These are phyloP conservation scores for Malassezia slooffiae DNA, from an alignment of 1,284 basidiomycete species.

Conservation along the genomic window DNA sequence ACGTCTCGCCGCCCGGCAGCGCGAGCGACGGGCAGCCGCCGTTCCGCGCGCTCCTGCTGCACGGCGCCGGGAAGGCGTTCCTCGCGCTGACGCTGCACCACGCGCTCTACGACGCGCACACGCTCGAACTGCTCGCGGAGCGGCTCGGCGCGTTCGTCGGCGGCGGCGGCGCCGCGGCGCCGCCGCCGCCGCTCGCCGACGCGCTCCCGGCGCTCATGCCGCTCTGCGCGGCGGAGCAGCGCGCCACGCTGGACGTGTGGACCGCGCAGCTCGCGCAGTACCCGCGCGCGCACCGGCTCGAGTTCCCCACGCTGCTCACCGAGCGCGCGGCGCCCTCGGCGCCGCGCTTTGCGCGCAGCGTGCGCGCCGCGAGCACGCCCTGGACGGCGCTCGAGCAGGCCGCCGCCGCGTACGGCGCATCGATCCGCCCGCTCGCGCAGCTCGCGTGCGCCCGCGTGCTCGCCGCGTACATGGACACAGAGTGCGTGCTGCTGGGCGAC, in stretches of 20 bases:
- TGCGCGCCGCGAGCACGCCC: not conserved
- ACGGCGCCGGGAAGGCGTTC: slow-evolving; percentile 6
- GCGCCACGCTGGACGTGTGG: slow-evolving; percentile 16
- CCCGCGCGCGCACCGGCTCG: slow-evolving; percentile 13
- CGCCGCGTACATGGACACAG: slow-evolving; percentile 33
- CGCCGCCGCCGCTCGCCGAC: slow-evolving; percentile 12
- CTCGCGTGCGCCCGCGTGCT: slow-evolving; percentile 44
- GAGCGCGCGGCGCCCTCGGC: slow-evolving; percentile 1
- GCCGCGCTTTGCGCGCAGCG: slow-evolving; percentile 1
- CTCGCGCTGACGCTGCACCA: slow-evolving; percentile 28
- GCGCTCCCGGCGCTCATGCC: slow-evolving; percentile 28
- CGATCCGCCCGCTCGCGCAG: slow-evolving; percentile 43
- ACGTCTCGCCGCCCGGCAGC: not conserved
- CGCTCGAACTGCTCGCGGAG: slow-evolving; percentile 25
- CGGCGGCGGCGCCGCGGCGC: not conserved
- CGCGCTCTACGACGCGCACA: slow-evolving; percentile 33
- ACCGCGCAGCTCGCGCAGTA: slow-evolving; percentile 15
- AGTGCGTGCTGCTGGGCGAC: slow-evolving; percentile 37
- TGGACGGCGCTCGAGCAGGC: slow-evolving; percentile 23
- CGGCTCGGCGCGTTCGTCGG: slow-evolving; percentile 16
- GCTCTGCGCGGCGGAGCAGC: slow-evolving; percentile 15
- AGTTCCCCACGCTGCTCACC: slow-evolving; percentile 20
- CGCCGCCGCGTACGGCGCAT: slow-evolving; percentile 27
- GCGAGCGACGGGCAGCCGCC: slow-evolving; percentile 4
- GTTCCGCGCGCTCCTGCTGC: slow-evolving; percentile 13